Evolutionary conservation across 495 filamentous ascomycete species (phyloP).

Genomic region (Penicillium chermesinum): DNA sequence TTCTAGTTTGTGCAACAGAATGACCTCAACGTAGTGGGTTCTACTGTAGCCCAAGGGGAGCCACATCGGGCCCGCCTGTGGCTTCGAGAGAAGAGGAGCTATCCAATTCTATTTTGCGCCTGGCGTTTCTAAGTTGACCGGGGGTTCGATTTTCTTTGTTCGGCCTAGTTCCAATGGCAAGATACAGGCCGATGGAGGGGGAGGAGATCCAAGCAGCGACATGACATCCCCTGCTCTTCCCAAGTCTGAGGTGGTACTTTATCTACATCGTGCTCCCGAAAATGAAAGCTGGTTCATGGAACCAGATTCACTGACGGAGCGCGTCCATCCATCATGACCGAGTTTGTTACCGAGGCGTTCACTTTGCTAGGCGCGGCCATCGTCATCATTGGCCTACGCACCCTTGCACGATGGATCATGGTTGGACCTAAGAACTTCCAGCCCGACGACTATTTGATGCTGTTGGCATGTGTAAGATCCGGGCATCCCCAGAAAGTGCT

Average conservation of each 20-base stretch:
- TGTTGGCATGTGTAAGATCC: slow-evolving; percentile 46
- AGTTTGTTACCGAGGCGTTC: slow-evolving; percentile 50
- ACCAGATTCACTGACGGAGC: slow-evolving; percentile 1
- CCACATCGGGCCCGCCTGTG: background rate
- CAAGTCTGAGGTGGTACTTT: slow-evolving; percentile 19
- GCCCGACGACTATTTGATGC: slow-evolving; percentile 58
- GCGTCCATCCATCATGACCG: slow-evolving; percentile 14
- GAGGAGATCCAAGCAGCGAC: background rate
- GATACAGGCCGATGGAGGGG: slow-evolving; percentile 6
- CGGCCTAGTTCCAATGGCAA: slow-evolving; percentile 25
- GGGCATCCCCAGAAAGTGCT: background rate
- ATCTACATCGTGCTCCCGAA: slow-evolving; percentile 15
- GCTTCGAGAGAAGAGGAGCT: background rate
- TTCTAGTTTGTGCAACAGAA: too few relatives aligned
- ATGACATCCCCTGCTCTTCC: background rate
- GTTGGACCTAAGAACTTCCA: slow-evolving; percentile 48
- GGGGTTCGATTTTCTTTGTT: slow-evolving; percentile 18
- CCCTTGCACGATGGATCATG: slow-evolving; percentile 44
- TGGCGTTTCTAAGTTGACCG: slow-evolving; percentile 24
- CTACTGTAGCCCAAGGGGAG: background rate
- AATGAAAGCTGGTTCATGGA: background rate
- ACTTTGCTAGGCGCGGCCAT: slow-evolving; percentile 46
- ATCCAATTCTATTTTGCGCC: background rate
- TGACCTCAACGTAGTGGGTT: too few relatives aligned
- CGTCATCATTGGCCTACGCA: slow-evolving; percentile 43